phyloP scores from a whole-genome alignment of 1,139 yeast genomes.

The Sugiyamaella paludigena region DNA sequence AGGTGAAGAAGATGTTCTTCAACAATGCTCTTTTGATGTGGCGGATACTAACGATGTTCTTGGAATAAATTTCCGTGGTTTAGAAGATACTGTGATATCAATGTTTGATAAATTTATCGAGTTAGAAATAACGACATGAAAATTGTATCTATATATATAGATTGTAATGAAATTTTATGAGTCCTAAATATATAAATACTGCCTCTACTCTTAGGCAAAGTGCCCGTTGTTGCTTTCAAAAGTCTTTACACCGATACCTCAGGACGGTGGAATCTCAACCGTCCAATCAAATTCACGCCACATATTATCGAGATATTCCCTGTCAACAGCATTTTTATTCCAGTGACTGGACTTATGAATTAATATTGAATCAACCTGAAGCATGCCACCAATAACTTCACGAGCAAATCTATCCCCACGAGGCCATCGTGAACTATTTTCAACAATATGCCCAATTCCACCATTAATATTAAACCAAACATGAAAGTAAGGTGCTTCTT shows the following conservation, averaged over 20 bases:
- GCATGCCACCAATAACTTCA: constrained; percentile 46
- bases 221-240: constrained; percentile 1
- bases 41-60: constrained; percentile 20
- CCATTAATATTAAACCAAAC: constrained; percentile 49
- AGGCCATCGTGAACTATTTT: constrained; percentile 45
- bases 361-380: constrained; percentile 38
- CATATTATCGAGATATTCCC: constrained; percentile 25
- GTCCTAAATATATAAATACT: not conserved
- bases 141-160: too few relatives aligned
- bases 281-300: constrained; percentile 41
- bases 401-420: constrained; percentile 46
- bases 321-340: constrained; percentile 30
- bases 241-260: too few relatives aligned
- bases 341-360: constrained; percentile 37
- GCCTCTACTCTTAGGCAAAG: not conserved
- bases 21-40: constrained; percentile 27
- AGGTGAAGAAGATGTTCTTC: constrained; percentile 23
- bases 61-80: constrained; percentile 19
- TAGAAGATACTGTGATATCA: constrained; percentile 23
- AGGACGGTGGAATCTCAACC: not conserved
- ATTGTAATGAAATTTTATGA: too few relatives aligned
- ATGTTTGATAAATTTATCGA: constrained; percentile 12
- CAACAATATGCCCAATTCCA: constrained; percentile 52
- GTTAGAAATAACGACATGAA: too few relatives aligned
- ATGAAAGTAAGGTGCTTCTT: constrained; percentile 51